Conservation (phyloP, 768 basidiomycete genomes). For the Phallus indusiatus region DNA sequence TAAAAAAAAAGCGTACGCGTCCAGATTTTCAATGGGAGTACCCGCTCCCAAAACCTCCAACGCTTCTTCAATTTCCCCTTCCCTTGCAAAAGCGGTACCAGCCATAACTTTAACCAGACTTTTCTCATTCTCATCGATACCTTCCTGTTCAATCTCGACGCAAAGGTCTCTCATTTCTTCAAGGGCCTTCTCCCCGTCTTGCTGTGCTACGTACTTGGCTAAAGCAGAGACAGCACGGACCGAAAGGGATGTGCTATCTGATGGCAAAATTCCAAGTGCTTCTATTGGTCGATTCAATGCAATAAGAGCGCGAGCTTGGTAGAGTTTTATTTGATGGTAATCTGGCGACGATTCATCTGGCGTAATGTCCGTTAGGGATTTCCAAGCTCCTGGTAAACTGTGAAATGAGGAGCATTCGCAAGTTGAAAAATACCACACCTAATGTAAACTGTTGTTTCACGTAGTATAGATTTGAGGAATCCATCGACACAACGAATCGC, state of each 20-base stretch:
- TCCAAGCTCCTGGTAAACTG: constrained; percentile 48
- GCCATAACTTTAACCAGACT: constrained; percentile 69
- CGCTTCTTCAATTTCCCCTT: constrained; percentile 86
- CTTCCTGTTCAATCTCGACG: constrained; percentile 73
- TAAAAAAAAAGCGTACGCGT: constrained; percentile 58
- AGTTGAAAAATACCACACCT: constrained; percentile 28
- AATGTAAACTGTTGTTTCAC: constrained; percentile 69
- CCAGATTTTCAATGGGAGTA: constrained; percentile 64
- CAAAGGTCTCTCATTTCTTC: constrained; percentile 81
- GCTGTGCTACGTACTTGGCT: constrained; percentile 50
- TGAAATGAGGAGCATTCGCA: background rate
- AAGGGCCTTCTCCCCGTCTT: constrained; percentile 40
- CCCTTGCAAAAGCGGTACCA: constrained; percentile 77
- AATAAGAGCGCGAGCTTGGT: constrained; percentile 70
- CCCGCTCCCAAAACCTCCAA: constrained; percentile 73
- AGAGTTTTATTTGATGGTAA: constrained; percentile 56
- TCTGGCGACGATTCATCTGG: constrained; percentile 57
- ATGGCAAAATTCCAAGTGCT: constrained; percentile 47
- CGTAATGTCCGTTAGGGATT: constrained; percentile 41
- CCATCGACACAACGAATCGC: constrained; percentile 25
- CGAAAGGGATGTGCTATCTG: constrained; percentile 54
- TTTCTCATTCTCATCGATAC: constrained; percentile 58
- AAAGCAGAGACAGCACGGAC: constrained; percentile 64
- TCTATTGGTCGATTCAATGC: constrained; percentile 53
- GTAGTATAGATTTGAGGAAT: constrained; percentile 55